A percentile compares a stretch with the other conserved stretches of the same genome.
Evolutionary conservation across 2,329 filamentous ascomycete species (phyloP).

Genomic region (Leptographium procerum): DNA sequence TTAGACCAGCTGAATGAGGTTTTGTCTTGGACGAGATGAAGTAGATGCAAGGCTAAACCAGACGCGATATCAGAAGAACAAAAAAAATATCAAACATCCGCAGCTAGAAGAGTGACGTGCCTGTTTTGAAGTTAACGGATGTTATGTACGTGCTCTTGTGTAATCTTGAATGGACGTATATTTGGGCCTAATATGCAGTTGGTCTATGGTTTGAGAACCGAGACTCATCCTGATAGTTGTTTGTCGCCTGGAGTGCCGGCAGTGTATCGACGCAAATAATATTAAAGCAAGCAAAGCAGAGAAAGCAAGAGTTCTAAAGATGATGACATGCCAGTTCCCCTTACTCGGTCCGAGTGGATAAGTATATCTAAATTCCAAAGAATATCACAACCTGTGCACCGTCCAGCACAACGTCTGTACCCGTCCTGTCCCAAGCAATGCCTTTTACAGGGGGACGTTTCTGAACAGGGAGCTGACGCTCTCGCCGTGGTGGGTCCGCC

Average conservation of each 20-base stretch:
- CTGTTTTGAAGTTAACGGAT: too few relatives aligned
- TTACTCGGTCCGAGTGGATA: neutral
- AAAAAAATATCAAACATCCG: too few relatives aligned
- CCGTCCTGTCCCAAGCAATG: neutral
- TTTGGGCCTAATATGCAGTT: too few relatives aligned
- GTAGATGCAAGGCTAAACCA: neutral
- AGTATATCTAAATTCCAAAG: neutral
- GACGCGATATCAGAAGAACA: neutral
- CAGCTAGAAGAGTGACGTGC: too few relatives aligned
- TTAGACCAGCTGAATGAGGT: neutral
- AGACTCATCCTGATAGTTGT: too few relatives aligned
- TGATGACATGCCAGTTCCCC: neutral
- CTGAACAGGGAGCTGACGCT: constrained; percentile 57
- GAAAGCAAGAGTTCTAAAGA: neutral
- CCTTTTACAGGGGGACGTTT: constrained; percentile 42
- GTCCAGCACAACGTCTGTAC: neutral
- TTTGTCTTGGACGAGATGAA: neutral
- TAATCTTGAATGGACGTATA: too few relatives aligned
- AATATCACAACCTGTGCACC: neutral
- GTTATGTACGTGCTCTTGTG: too few relatives aligned
- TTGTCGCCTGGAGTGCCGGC: too few relatives aligned
- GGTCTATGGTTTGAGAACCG: too few relatives aligned
- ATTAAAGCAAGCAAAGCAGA: neutral
- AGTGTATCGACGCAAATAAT: neutral
- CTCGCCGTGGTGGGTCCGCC: constrained; percentile 56